Base-by-base conservation (phyloP, 345 rosid species). In the Eucalyptus guilfoylei region DNA sequence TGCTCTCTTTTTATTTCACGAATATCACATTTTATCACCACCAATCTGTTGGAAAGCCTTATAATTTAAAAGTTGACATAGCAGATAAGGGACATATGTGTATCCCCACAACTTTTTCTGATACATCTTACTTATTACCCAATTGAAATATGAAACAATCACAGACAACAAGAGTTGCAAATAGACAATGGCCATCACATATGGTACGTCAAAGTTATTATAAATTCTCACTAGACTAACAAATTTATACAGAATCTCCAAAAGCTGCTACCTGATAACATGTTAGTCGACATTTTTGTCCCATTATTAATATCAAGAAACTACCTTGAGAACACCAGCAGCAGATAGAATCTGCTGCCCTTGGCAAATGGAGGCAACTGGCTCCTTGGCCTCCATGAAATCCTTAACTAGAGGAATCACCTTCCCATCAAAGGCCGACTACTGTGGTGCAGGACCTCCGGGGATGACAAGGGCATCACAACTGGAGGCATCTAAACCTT, bases 391-490 rank as follows among this genome's bases (percentile, higher is more conserved):
- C 81, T 88, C 94, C 96, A 95, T 96, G 89, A 97, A 97, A 15
- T 93, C 88, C 90, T 92, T 95, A 86, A 93, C 99, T 76, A 97
- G 64, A 67, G 90, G 91, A 91, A 97, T 80, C 47, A 97, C 96
- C 98, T 80, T 89, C 80, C 89, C 85, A 92, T 96, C 92, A 86
- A 96, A 80, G 23, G 96, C 96, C 89, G 92, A 90, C 92, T 97
- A 97, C 90, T 95, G 96, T 4, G 99, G 96, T 34, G 98, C 97
- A 64, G 97, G 94, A 55, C 99, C 98, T 67, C 99, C 99, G 19
- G 99, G 98, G 58, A 97, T 94, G 72, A 96, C 98, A 86, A 96
- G 98, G 90, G 98, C 99, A 93, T 97, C 99, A 91, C 95, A 96
- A 88, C 94, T 90, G 0, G 97, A 92, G 89, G 93, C 94, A 86